Evolutionary conservation across 2,329 filamentous ascomycete genomes (phyloP).

Genomic region (Penicillium decumbens): DNA sequence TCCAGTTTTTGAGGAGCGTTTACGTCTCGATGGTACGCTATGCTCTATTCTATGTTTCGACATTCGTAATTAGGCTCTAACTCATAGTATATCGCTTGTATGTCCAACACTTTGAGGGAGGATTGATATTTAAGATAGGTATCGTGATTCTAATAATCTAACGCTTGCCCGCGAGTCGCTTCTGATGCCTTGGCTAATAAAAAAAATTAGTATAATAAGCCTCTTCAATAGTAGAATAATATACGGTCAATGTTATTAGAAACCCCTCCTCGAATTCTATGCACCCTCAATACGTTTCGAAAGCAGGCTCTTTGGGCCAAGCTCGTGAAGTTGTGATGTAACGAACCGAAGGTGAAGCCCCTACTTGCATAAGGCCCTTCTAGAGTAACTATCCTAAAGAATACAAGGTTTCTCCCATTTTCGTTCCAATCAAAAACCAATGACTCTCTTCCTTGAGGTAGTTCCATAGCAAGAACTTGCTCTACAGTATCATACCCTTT

Average conservation of each 20-base stretch:
- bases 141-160: neutral
- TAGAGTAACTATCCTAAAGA: slow-evolving; percentile 14
- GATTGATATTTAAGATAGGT: slow-evolving; percentile 14
- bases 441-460: slow-evolving; percentile 15
- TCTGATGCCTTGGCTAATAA: neutral
- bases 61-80: slow-evolving; percentile 20
- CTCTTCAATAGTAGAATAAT: neutral
- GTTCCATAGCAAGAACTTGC: slow-evolving; percentile 13
- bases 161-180: neutral
- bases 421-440: slow-evolving; percentile 17
- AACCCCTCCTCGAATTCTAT: slow-evolving; percentile 14
- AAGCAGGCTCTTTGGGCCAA: slow-evolving; percentile 12
- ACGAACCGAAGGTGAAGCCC: slow-evolving; percentile 14
- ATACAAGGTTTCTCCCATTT: slow-evolving; percentile 5
- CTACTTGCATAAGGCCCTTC: slow-evolving; percentile 4
- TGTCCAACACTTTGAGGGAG: slow-evolving; percentile 17
- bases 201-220: neutral
- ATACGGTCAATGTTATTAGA: slow-evolving; percentile 12
- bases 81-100: slow-evolving; percentile 17
- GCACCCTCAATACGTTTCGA: slow-evolving; percentile 7
- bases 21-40: slow-evolving; percentile 17
- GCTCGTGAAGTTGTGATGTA: slow-evolving; percentile 14
- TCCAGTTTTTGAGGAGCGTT: slow-evolving; percentile 19
- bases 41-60: slow-evolving; percentile 21
- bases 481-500: slow-evolving; percentile 14